phyloP scores from a whole-genome alignment of 2,329 filamentous ascomycete genomes.

The Fusarium austroafricanum region DNA sequence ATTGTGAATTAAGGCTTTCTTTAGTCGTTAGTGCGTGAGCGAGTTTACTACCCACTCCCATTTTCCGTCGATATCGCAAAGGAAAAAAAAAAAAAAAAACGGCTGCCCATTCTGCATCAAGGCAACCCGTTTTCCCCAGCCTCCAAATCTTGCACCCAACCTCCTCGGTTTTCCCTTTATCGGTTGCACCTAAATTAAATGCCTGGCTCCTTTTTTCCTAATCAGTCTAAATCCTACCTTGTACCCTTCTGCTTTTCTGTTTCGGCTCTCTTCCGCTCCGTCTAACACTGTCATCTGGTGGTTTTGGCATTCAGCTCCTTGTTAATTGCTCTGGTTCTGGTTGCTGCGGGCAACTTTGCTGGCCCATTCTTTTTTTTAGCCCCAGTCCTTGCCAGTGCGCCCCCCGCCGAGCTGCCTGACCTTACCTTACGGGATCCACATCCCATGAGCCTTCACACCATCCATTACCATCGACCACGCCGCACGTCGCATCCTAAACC shows the following conservation, averaged over 20 bases:
- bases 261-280: constrained; percentile 30
- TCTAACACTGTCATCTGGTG: constrained; percentile 21
- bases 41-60: constrained; percentile 15
- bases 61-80: constrained; percentile 2
- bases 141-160: constrained; percentile 27
- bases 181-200: constrained; percentile 32
- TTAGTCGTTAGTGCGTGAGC: constrained; percentile 12
- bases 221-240: constrained; percentile 10
- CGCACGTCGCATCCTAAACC: constrained; percentile 38
- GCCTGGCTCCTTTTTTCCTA: constrained; percentile 1
- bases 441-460: constrained; percentile 34
- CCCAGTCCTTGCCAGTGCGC: background rate
- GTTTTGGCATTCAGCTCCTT: constrained; percentile 10
- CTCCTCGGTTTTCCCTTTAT: constrained; percentile 26
- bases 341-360: constrained; percentile 47
- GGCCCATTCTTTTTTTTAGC: constrained; percentile 34
- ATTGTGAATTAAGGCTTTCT: background rate
- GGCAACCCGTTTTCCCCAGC: constrained; percentile 30
- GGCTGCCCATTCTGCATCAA: constrained; percentile 22
- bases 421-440: constrained; percentile 28
- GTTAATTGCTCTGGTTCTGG: constrained; percentile 26
- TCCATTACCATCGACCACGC: constrained; percentile 33
- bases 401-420: constrained; percentile 6
- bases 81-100: constrained; percentile 8
- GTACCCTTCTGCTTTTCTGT: constrained; percentile 4